Evolutionary conservation across 73 alveolate genomes (phyloP).

Genomic region (Uronychia setigera): DNA sequence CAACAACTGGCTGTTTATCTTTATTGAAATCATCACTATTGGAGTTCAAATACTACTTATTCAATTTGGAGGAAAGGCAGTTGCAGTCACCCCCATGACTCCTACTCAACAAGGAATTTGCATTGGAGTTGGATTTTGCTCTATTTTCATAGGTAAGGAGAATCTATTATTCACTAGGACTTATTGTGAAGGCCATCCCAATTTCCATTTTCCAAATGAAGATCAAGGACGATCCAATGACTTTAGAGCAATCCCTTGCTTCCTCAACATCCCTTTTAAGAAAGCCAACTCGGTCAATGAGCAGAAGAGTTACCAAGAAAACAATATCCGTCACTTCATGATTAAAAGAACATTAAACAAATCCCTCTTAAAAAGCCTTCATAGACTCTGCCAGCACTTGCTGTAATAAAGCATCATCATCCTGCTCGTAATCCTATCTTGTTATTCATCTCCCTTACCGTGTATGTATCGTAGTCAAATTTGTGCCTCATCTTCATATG

Average conservation of each 20-base stretch:
- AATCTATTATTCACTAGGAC: neutral
- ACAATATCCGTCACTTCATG: neutral
- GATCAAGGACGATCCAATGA: neutral
- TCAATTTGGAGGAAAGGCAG: conserved; percentile 88
- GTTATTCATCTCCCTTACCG: conserved; percentile 16
- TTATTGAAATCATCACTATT: conserved; percentile 66
- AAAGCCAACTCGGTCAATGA: neutral
- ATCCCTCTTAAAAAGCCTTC: neutral
- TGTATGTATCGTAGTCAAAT: conserved; percentile 79
- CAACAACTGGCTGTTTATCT: conserved; percentile 58
- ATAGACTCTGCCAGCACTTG: conserved; percentile 67
- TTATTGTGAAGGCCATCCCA: neutral
- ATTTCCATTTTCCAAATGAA: neutral
- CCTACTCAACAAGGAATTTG: conserved; percentile 73
- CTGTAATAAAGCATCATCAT: conserved; percentile 77
- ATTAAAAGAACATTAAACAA: neutral
- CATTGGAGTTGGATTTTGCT: conserved; percentile 51
- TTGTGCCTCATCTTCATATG: conserved; percentile 77
- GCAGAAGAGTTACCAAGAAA: neutral
- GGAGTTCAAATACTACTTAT: conserved; percentile 76
- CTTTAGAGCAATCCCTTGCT: neutral
- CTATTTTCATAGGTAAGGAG: neutral
- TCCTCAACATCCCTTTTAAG: neutral
- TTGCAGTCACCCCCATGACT: conserved; percentile 72
- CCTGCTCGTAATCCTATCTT: conserved; percentile 56